A percentile compares a stretch with the other conserved stretches of the same genome.
Conservation (phyloP, 2,329 filamentous ascomycete species). For the Penicillium sp. region DNA sequence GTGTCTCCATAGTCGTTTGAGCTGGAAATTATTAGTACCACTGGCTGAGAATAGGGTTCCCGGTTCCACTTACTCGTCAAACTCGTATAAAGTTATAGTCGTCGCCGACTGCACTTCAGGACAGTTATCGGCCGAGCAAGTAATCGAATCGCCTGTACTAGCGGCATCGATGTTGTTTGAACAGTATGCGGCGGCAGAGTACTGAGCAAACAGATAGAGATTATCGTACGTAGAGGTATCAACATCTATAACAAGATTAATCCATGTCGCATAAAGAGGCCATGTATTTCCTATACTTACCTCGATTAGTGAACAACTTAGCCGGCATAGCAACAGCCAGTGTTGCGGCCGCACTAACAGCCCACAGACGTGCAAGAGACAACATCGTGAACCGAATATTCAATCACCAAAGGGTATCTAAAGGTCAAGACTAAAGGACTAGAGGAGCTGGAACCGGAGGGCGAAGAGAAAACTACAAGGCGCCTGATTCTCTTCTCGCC, state of each 20-base stretch:
- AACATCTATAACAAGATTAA: slow-evolving; percentile 31
- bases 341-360: slow-evolving; percentile 13
- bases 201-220: slow-evolving; percentile 52
- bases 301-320: slow-evolving; percentile 19
- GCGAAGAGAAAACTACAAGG: not conserved
- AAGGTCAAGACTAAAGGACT: no score
- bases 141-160: slow-evolving; percentile 44
- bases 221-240: slow-evolving; percentile 42
- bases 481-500: not conserved
- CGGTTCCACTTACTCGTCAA: slow-evolving; percentile 44
- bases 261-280: not conserved
- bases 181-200: slow-evolving; percentile 57
- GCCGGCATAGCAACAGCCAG: slow-evolving; percentile 23
- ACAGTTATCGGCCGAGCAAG: slow-evolving; percentile 50
- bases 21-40: slow-evolving; percentile 8
- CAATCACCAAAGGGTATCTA: not conserved
- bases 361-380: slow-evolving; percentile 4
- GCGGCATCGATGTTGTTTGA: slow-evolving; percentile 41
- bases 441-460: not conserved
- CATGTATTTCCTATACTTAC: slow-evolving; percentile 15
- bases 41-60: not conserved
- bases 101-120: slow-evolving; percentile 49
- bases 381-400: slow-evolving; percentile 3
- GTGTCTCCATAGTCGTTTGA: slow-evolving; percentile 38
- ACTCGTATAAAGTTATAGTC: slow-evolving; percentile 50